Evolutionary conservation across 75 land plant genomes (phyloP).

Genomic region (Sequoiadendron giganteum): DNA sequence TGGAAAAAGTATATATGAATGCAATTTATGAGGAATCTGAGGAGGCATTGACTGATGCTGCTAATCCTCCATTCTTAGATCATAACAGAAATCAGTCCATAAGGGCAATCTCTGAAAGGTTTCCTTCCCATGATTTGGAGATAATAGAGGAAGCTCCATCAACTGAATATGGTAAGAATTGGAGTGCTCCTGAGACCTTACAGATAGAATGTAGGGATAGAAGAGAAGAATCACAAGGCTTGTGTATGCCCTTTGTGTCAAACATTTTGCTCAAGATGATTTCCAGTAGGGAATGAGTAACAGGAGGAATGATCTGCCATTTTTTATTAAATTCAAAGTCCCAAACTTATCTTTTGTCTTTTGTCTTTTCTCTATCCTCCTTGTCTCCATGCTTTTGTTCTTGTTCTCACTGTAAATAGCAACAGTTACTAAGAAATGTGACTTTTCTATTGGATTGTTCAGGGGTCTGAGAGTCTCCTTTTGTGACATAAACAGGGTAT

Average conservation of each 20-base stretch:
- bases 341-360: background rate
- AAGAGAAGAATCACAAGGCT: background rate
- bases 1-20: background rate
- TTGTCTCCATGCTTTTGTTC: background rate
- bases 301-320: background rate
- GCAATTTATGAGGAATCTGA: conserved; percentile 6
- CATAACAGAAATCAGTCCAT: background rate
- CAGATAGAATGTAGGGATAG: background rate
- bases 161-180: background rate
- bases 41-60: background rate
- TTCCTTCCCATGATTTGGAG: background rate
- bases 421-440: background rate
- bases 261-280: background rate
- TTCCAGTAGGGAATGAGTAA: background rate
- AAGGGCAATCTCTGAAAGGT: background rate
- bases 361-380: background rate
- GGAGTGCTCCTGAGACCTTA: background rate
- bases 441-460: background rate
- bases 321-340: background rate
- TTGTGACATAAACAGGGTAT: background rate
- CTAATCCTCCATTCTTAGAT: background rate
- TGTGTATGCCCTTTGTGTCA: conserved; percentile 5
- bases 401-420: background rate
- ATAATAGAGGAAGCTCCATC: background rate
- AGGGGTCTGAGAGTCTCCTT: background rate